These are phyloP conservation scores for Eruca vesicaria DNA, from an alignment of 441 rosid genomes.

Conservation along the genomic window DNA sequence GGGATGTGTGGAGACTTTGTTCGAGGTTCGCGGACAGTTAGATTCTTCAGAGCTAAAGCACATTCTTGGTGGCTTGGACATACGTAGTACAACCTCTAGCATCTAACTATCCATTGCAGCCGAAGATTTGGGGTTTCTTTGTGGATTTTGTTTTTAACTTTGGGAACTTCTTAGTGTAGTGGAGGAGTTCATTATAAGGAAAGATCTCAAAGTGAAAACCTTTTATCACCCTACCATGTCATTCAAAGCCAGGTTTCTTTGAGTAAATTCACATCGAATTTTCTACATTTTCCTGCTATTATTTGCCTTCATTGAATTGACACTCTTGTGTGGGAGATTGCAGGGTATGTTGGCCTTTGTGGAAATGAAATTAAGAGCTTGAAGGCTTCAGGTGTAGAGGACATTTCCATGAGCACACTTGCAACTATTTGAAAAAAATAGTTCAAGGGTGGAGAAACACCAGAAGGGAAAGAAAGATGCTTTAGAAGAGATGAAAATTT, in stretches of 20 bases:
- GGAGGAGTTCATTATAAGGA: constrained; percentile 54
- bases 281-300: background rate
- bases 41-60: constrained; percentile 75
- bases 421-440: background rate
- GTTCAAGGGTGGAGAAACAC: background rate
- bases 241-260: constrained; percentile 57
- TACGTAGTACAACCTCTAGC: constrained; percentile 45
- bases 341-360: constrained; percentile 49
- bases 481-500: background rate
- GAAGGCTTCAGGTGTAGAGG: constrained; percentile 84
- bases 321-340: background rate
- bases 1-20: constrained; percentile 29
- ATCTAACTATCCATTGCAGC: background rate
- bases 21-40: constrained; percentile 70
- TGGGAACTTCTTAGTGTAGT: constrained; percentile 47
- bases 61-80: constrained; percentile 68
- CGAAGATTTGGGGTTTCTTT: background rate
- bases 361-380: constrained; percentile 66
- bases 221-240: constrained; percentile 84
- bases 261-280: constrained; percentile 26
- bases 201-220: constrained; percentile 78
- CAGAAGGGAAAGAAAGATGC: background rate
- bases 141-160: background rate
- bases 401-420: background rate
- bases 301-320: background rate